Evolutionary conservation across 257 asterid genomes (phyloP).

Genomic region (Primulina huaijiensis): DNA sequence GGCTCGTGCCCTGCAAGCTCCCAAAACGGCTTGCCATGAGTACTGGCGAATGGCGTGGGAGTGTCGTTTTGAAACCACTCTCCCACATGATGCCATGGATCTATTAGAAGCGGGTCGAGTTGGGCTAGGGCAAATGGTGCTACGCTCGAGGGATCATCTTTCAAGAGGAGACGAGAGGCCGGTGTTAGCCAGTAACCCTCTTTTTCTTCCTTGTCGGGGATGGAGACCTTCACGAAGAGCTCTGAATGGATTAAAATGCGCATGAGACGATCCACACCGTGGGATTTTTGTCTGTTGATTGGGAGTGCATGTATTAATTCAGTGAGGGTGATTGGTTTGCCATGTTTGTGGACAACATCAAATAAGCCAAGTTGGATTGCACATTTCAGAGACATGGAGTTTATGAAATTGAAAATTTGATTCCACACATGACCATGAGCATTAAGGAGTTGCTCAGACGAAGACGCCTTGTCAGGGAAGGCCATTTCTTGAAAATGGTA

Average conservation of each 20-base stretch:
- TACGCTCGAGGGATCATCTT: slow-evolving; percentile 11
- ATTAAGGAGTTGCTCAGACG: slow-evolving; percentile 18
- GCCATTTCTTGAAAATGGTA: background rate
- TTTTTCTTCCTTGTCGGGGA: background rate
- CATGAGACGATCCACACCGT: slow-evolving; percentile 12
- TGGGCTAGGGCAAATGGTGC: background rate
- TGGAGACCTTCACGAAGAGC: slow-evolving; percentile 18
- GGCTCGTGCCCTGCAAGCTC: slow-evolving; percentile 16
- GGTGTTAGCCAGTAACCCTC: slow-evolving; percentile 26
- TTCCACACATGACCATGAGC: slow-evolving; percentile 27
- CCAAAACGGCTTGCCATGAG: slow-evolving; percentile 25
- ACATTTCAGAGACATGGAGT: slow-evolving; percentile 26
- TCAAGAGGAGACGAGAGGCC: slow-evolving; percentile 26
- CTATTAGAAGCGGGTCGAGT: slow-evolving; percentile 12
- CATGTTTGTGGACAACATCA: slow-evolving; percentile 22
- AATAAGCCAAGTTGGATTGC: slow-evolving; percentile 27
- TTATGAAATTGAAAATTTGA: slow-evolving; percentile 20
- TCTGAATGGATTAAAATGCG: slow-evolving; percentile 20
- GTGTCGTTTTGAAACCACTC: slow-evolving; percentile 28
- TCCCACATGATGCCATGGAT: slow-evolving; percentile 22
- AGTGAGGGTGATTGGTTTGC: slow-evolving; percentile 28
- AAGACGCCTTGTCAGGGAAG: background rate
- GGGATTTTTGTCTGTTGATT: slow-evolving; percentile 17
- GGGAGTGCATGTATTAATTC: slow-evolving; percentile 22
- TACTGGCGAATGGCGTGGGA: slow-evolving; percentile 18